Percentiles rank a stretch among this genome's conserved stretches.
Evolutionary conservation across 2,329 filamentous ascomycete species (phyloP).

Genomic region (Trichoderma asperellum): DNA sequence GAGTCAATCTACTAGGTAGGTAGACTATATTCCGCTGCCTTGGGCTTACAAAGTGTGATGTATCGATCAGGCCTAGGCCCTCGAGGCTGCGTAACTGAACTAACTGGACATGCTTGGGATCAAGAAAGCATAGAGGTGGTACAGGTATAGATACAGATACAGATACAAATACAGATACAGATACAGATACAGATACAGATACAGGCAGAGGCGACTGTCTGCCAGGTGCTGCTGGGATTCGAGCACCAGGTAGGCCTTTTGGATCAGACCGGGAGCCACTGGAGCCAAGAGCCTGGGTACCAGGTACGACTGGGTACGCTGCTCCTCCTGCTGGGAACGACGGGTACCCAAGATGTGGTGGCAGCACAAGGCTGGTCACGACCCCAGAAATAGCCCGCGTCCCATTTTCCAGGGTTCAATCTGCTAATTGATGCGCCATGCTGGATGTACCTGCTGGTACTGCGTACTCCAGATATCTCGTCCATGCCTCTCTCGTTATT

Average conservation of each 20-base stretch:
- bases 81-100: neutral
- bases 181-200: neutral
- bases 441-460: neutral
- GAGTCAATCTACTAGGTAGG: too few species aligned
- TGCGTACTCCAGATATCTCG: neutral
- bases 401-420: neutral
- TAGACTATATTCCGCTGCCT: neutral
- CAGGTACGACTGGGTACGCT: neutral
- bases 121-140: neutral
- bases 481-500: neutral
- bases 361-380: constrained; percentile 9
- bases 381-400: constrained; percentile 17
- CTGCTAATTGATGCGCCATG: neutral
- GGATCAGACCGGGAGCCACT: neutral
- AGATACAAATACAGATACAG: neutral
- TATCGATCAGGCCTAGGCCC: neutral
- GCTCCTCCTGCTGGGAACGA: neutral
- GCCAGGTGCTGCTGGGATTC: neutral
- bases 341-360: neutral
- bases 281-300: neutral
- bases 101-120: neutral
- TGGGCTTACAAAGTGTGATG: neutral
- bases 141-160: neutral
- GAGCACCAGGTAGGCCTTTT: neutral
- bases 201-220: neutral